Conservation (phyloP, 2,329 filamentous ascomycete genomes). For the Fusarium sp. region DNA sequence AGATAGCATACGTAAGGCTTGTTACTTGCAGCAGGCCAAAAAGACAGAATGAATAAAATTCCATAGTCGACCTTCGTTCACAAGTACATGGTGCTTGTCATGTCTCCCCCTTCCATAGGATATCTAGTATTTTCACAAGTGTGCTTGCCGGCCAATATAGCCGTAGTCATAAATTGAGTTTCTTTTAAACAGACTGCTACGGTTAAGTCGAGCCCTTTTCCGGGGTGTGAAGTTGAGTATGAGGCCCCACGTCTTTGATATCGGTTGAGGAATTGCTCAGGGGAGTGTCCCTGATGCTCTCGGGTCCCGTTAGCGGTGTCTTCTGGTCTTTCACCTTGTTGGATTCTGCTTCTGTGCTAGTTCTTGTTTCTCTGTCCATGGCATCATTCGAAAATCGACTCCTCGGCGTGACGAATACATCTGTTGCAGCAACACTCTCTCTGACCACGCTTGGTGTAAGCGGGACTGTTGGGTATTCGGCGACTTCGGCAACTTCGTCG, state of each 20-base stretch:
- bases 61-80: not conserved
- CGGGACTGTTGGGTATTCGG: constrained; percentile 1
- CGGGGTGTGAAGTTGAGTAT: not conserved
- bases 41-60: constrained; percentile 6
- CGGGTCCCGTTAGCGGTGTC: not conserved
- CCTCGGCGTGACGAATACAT: constrained; percentile 38
- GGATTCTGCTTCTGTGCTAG: not conserved
- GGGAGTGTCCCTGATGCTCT: not conserved
- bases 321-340: not conserved
- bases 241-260: not conserved
- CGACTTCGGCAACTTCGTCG: not conserved
- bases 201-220: not conserved
- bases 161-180: not conserved
- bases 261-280: not conserved
- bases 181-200: not conserved
- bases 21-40: not conserved
- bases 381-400: constrained; percentile 27
- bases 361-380: not conserved
- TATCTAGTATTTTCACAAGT: not conserved
- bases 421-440: constrained; percentile 32
- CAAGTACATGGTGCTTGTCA: not conserved
- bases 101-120: not conserved
- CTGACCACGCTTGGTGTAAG: constrained; percentile 21
- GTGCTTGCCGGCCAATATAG: not conserved
- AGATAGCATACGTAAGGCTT: constrained; percentile 8